Evolutionary conservation across 352 stramenopile genomes (phyloP).

Genomic region (Phytophthora vignae): DNA sequence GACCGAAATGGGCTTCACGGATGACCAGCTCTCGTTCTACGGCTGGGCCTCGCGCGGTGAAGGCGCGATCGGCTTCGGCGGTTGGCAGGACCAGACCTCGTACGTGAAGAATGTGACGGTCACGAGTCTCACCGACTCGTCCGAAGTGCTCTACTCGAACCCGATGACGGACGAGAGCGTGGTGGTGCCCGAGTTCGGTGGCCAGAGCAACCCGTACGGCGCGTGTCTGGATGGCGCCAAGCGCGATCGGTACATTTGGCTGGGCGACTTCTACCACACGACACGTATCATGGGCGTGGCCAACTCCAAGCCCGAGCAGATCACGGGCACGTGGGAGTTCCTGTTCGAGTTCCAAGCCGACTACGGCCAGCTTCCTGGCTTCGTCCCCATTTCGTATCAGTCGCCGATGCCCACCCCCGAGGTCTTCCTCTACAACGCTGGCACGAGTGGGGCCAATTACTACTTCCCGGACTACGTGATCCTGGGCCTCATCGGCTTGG

Average conservation of each 20-base stretch:
- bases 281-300: conserved; percentile 33
- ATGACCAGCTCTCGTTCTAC: conserved; percentile 25
- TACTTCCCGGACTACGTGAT: conserved; percentile 44
- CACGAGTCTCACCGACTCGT: conserved; percentile 22
- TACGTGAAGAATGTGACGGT: conserved; percentile 33
- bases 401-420: conserved; percentile 32
- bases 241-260: conserved; percentile 41
- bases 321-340: conserved; percentile 35
- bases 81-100: conserved; percentile 35
- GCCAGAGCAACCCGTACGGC: conserved; percentile 31
- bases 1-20: conserved; percentile 34
- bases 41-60: conserved; percentile 27
- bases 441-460: conserved; percentile 15
- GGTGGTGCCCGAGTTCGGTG: conserved; percentile 32
- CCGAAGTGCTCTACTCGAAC: conserved; percentile 34
- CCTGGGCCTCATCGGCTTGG: conserved; percentile 36
- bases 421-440: conserved; percentile 38
- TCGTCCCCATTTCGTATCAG: conserved; percentile 32
- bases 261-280: conserved; percentile 41
- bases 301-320: conserved; percentile 34
- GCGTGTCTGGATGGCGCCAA: conserved; percentile 39
- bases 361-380: conserved; percentile 28
- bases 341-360: conserved; percentile 33
- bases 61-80: conserved; percentile 33
- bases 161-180: conserved; percentile 34